phyloP scores from a whole-genome alignment of 352 stramenopile genomes.

The Phytopythium boreale region DNA sequence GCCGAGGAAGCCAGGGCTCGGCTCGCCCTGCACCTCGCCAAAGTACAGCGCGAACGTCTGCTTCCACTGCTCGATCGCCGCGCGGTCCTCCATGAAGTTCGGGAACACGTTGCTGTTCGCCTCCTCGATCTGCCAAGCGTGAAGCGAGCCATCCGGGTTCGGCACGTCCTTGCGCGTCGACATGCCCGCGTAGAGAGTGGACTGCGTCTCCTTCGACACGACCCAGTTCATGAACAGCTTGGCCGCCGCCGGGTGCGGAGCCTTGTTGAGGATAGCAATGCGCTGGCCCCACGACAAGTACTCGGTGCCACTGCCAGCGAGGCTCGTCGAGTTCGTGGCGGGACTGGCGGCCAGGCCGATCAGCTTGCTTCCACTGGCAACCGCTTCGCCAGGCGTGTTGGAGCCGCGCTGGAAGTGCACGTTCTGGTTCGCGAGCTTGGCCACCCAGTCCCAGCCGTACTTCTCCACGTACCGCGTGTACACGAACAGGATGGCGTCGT shows the following conservation, averaged over 20 bases:
- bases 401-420: constrained; percentile 1
- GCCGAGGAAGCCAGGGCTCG: constrained; percentile 32
- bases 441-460: constrained; percentile 25
- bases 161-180: constrained; percentile 32
- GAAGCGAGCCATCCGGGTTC: constrained; percentile 19
- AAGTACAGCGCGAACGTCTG: constrained; percentile 54
- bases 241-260: constrained; percentile 40
- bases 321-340: too few species aligned
- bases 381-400: not conserved
- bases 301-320: constrained; percentile 22
- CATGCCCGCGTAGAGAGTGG: constrained; percentile 12
- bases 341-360: not conserved
- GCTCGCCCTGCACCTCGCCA: constrained; percentile 41
- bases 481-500: constrained; percentile 45
- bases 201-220: constrained; percentile 32
- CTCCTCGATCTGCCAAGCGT: constrained; percentile 32
- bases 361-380: not conserved
- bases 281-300: constrained; percentile 48
- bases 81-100: constrained; percentile 48
- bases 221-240: constrained; percentile 65
- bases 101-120: constrained; percentile 31
- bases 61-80: constrained; percentile 29
- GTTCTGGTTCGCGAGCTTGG: constrained; percentile 3
- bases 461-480: constrained; percentile 41
- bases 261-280: constrained; percentile 56